Evolutionary conservation across 2,329 filamentous ascomycete genomes (phyloP), one percentile per base, ranked within the genome.

Genomic region (Penicillium griseofulvum): DNA sequence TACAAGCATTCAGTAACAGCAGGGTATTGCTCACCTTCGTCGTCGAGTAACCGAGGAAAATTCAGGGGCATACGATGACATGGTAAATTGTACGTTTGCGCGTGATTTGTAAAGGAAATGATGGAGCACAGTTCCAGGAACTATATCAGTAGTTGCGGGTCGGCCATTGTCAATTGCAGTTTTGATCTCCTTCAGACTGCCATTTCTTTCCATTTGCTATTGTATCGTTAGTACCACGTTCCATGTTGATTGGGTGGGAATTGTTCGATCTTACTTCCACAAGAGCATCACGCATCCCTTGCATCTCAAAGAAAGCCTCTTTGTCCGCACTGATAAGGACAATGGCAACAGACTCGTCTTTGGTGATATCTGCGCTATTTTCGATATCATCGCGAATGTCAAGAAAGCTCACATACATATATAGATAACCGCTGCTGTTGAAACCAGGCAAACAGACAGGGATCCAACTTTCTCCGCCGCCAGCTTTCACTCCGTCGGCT

Each of bases 341-440:
- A 56, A 97, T 87, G 24, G 93, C 94, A n/a, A 96, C 86, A 26
- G 84, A 82, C 61, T 94, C 87, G 48, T 91, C 87, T 47, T 77
- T 72, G 19, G 71, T 73, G 56, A 75, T 73, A 34, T 77, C 70
- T 58, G 77, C 68, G 51, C 70, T 71, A 28, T 73, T 73, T 52
- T 74, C 77, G 31, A 74, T 68, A n/a, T 76, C 78, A 24, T 80
- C 73, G 41, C 81, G 78, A 36, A 84, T 80, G 63, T 90, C 86
- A 58, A 99, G 83, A 72, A 97, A 99, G 78, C 90, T 96, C 70
- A 99, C 94, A 69, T 97, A 99, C 91, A 99, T 97, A 78, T 99
- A 97, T 1, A 99, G 81, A 70, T 96, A 99, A 26, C 94, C 95
- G 49, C 87, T 89, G 72, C 91, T 97, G 76, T 99, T 99, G 77